Percentiles rank a stretch among this genome's conserved stretches.
These are phyloP conservation scores for Hanseniaspora uvarum DNA, from an alignment of 1,139 yeast species.

Conservation along the genomic window DNA sequence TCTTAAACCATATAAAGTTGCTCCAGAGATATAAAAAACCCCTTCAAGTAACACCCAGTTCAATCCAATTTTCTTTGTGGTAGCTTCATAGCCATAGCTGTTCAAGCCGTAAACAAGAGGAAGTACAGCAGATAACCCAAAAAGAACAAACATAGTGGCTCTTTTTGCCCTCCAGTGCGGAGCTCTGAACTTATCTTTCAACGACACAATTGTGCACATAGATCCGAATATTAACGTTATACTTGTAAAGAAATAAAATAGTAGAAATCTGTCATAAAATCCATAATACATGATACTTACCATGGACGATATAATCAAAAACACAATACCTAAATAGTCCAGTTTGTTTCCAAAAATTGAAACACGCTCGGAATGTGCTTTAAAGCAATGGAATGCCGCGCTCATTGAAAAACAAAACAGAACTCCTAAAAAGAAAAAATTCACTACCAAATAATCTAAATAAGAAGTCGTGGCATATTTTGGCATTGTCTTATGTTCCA, in stretches of 20 bases:
- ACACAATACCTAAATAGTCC: conserved; percentile 79
- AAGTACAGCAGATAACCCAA: conserved; percentile 68
- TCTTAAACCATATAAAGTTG: conserved; percentile 64
- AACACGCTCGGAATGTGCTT: conserved; percentile 58
- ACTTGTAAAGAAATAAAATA: conserved; percentile 38
- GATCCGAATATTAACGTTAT: conserved; percentile 49
- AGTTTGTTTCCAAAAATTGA: conserved; percentile 63
- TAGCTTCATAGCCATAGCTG: conserved; percentile 38
- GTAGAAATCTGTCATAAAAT: conserved; percentile 41
- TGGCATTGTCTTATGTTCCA: conserved; percentile 31
- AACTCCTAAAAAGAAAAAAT: conserved; percentile 43
- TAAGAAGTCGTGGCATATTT: conserved; percentile 38
- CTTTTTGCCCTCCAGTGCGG: conserved; percentile 66
- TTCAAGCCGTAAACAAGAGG: conserved; percentile 51
- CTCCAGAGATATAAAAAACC: conserved; percentile 63
- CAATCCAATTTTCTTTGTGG: conserved; percentile 45
- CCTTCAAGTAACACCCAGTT: conserved; percentile 63
- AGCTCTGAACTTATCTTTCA: conserved; percentile 55
- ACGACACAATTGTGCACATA: conserved; percentile 54
- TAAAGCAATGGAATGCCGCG: conserved; percentile 65
- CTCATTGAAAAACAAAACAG: conserved; percentile 58
- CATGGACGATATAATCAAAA: conserved; percentile 65
- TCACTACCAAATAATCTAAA: conserved; percentile 38
- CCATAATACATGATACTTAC: conserved; percentile 62
- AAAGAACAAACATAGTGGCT: conserved; percentile 66